A percentile compares a stretch with the other conserved stretches of the same genome.
phyloP scores from a whole-genome alignment of 1,139 yeast species.

The Scheffersomyces quercinus region DNA sequence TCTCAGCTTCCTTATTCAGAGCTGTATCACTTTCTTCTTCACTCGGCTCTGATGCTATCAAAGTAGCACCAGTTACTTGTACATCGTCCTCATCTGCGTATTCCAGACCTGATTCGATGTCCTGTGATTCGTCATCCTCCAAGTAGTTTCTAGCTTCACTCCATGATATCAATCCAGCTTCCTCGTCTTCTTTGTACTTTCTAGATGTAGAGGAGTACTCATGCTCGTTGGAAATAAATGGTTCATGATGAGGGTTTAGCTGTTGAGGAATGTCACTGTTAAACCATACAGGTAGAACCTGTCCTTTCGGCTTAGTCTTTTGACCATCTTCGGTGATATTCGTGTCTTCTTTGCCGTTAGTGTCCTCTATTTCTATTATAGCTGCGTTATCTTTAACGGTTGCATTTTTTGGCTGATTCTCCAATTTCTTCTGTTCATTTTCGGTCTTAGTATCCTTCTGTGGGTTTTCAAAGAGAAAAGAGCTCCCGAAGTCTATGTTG shows the following conservation, averaged over 20 bases:
- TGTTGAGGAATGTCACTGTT: conserved; percentile 17
- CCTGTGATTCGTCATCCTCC: conserved; percentile 11
- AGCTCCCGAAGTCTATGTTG: conserved; percentile 3
- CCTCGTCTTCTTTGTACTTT: conserved; percentile 41
- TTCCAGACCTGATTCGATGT: conserved; percentile 1
- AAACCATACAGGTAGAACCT: conserved; percentile 35
- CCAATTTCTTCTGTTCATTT: conserved; percentile 1
- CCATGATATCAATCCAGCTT: conserved; percentile 52
- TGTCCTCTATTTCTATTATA: conserved; percentile 4
- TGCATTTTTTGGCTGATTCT: not conserved
- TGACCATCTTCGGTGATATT: conserved; percentile 3
- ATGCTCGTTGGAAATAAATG: not conserved
- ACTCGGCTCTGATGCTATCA: no score
- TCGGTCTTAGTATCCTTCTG: conserved; percentile 6
- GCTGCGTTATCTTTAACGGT: conserved; percentile 6
- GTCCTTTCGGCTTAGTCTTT: not conserved
- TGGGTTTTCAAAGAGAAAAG: conserved; percentile 3
- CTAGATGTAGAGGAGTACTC: not conserved
- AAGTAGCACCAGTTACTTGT: conserved; percentile 1
- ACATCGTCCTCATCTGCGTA: conserved; percentile 6
- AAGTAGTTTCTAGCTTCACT: conserved; percentile 40
- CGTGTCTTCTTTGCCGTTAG: not conserved
- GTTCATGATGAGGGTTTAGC: conserved; percentile 13
- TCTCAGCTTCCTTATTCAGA: not conserved
- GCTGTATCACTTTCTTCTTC: conserved; percentile 11